Conservation (phyloP, 805 yeast species). For the Saturnispora dispora region DNA sequence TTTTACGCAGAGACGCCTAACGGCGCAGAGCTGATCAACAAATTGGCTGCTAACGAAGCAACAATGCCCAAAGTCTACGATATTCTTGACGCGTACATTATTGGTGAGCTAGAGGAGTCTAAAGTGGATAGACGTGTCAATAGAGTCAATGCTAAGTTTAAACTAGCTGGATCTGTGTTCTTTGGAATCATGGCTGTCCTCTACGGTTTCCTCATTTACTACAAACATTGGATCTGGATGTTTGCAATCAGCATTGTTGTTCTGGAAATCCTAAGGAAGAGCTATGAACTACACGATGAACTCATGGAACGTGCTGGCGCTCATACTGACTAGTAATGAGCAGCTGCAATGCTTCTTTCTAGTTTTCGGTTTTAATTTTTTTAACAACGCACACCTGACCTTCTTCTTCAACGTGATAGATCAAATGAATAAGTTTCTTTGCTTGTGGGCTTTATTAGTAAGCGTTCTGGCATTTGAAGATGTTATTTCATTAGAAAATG, state of each 20-base stretch:
- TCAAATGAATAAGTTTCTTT: neutral
- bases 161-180: neutral
- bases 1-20: conserved; percentile 76
- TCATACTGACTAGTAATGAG: neutral
- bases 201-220: neutral
- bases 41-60: neutral
- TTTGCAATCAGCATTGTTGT: neutral
- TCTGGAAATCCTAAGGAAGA: neutral
- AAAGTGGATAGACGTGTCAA: neutral
- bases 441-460: neutral
- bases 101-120: conserved; percentile 1
- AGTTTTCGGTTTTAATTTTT: neutral
- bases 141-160: neutral
- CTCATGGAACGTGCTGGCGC: conserved; percentile 3
- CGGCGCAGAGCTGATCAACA: conserved; percentile 53
- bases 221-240: neutral
- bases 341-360: too few relatives aligned
- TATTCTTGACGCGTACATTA: neutral
- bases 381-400: neutral
- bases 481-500: conserved; percentile 14
- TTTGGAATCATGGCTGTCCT: neutral
- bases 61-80: neutral
- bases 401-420: neutral
- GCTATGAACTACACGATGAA: conserved; percentile 3
- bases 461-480: conserved; percentile 10